Base-by-base conservation (phyloP, 129 eudicot species). In the Tagetes erecta region DNA sequence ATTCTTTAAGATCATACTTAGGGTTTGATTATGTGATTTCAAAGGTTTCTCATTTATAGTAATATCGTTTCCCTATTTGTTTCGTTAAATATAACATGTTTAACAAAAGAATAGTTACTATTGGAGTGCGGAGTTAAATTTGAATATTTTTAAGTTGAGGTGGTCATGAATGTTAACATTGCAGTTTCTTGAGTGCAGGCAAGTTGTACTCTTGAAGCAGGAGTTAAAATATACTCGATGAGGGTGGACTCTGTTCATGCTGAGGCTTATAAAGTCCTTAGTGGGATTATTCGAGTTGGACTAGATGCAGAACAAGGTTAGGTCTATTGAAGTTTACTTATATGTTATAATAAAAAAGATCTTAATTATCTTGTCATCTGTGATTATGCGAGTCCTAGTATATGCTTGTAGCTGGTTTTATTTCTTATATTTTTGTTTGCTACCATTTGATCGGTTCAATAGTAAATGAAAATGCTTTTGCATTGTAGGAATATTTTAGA, bases 131-230 rank as follows among this genome's bases (percentile, higher is more conserved):
- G 56, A 31, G 58, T 46, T 49, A 6, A 13, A 36, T 4, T 52
- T 70, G 37, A n/a, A 14, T 13, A 3, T 20, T 37, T 70, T 30
- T 51, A 53, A 52, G 52, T 51, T 55, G 53, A 50, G 51, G 34
- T 14, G 10, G 37, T 47, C n/a, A 33, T 74, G 60, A 56, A 74
- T n/a, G 10, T 50, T 75, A 57, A 57, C 42, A 42, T 76, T 70
- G 68, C 80, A 55, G 34, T 70, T 59, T 27, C 38, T 55, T 59
- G 49, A 55, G 33, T 73, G 80, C 68, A 92, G 96, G 96, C 97
- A 74, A 92, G 97, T 80, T 92, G 97, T 70, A 90, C 98, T 13
- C 89, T 93, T 78, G 98, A 93, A 72, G 98, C 98, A 75, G 98
- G 98, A 70, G 98, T 93, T 71, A 93, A 90, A 87, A 93, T 93